phyloP scores from a whole-genome alignment of 1,284 basidiomycete genomes.

The Testicularia cyperi region DNA sequence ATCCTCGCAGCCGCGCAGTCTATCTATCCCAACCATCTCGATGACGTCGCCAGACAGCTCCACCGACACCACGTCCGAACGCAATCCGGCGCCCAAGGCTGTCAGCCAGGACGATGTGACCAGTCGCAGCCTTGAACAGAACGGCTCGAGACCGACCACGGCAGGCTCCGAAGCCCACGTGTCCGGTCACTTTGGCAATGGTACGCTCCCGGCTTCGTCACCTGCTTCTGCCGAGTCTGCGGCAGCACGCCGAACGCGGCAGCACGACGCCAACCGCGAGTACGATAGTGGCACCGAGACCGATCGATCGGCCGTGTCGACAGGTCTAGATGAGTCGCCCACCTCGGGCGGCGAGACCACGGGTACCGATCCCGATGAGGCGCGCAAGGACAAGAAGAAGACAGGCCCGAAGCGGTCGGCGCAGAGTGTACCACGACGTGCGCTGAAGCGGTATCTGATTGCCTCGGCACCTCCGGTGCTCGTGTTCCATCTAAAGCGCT shows the following conservation, averaged over 20 bases:
- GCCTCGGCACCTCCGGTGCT: conserved; percentile 81
- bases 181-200: too few relatives aligned
- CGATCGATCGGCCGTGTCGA: conserved; percentile 32
- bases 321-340: conserved; percentile 29
- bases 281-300: conserved; percentile 40
- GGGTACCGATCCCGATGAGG: conserved; percentile 19
- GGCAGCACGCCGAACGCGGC: not conserved
- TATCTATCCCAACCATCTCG: conserved; percentile 32
- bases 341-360: conserved; percentile 23
- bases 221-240: too few relatives aligned
- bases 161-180: too few relatives aligned
- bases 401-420: conserved; percentile 31
- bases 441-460: conserved; percentile 91
- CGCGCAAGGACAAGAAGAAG: not conserved
- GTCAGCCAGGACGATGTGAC: too few relatives aligned
- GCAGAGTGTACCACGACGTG: conserved; percentile 71
- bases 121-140: too few relatives aligned
- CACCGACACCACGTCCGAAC: not conserved
- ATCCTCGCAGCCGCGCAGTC: conserved; percentile 2
- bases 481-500: conserved; percentile 88
- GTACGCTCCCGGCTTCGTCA: too few relatives aligned
- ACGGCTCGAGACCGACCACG: too few relatives aligned
- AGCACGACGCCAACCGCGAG: conserved; percentile 6
- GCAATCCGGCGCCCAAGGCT: too few relatives aligned
- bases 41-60: conserved; percentile 27